These are phyloP conservation scores for Coemansia sp. DNA, from an alignment of 192 early-diverging fungal genomes.

Conservation along the genomic window DNA sequence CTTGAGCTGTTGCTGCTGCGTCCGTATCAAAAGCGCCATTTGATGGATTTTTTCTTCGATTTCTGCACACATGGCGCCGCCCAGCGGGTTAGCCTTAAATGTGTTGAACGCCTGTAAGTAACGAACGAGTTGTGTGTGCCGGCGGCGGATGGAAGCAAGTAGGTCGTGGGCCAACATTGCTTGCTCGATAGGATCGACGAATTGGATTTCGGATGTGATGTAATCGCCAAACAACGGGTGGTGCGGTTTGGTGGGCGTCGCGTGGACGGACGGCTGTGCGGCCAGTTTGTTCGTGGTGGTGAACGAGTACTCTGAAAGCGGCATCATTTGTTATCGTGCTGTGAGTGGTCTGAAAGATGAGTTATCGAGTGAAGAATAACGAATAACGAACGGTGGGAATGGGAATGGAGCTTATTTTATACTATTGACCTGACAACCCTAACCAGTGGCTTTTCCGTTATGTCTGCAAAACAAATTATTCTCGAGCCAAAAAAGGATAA, in stretches of 20 bases:
- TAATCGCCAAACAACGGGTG: not conserved
- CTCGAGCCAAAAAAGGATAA: conserved; percentile 13
- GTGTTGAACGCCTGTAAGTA: conserved; percentile 20
- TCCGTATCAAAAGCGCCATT: conserved; percentile 39
- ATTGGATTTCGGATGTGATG: not conserved
- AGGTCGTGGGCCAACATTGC: conserved; percentile 32
- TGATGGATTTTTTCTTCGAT: conserved; percentile 48
- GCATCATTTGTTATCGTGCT: no score
- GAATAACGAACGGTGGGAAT: not conserved
- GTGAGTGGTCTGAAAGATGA: no score
- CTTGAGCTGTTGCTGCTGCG: conserved; percentile 31
- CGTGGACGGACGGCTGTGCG: not conserved
- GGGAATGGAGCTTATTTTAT: conserved; percentile 3
- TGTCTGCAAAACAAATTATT: not conserved
- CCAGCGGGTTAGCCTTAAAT: conserved; percentile 35
- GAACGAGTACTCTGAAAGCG: not conserved
- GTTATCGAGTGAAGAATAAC: no score
- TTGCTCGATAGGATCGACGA: not conserved
- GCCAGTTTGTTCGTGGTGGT: not conserved
- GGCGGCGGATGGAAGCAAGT: conserved; percentile 21
- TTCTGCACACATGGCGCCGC: conserved; percentile 46
- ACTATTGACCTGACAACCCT: conserved; percentile 2
- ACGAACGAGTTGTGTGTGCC: conserved; percentile 23
- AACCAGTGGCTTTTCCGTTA: not conserved
- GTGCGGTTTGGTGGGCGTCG: not conserved